Evolutionary conservation across 2,329 filamentous ascomycete genomes (phyloP).

Genomic region (Colletotrichum falcatum): DNA sequence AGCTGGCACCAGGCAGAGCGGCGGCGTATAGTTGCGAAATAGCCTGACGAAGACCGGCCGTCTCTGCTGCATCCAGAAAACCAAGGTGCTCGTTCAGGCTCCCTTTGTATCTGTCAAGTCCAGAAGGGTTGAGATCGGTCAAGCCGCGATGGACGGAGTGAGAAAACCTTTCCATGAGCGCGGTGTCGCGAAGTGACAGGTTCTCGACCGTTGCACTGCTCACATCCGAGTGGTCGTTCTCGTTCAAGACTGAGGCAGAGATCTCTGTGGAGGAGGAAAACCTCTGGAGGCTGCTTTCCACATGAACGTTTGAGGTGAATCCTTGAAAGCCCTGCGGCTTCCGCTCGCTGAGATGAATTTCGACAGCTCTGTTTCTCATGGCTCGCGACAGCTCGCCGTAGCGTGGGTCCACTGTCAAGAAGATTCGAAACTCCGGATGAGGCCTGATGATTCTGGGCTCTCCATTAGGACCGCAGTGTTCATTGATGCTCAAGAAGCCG

Average conservation of each 20-base stretch:
- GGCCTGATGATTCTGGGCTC: constrained; percentile 83
- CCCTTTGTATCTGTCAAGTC: constrained; percentile 27
- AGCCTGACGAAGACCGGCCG: constrained; percentile 49
- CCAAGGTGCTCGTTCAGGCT: constrained; percentile 38
- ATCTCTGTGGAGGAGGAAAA: constrained; percentile 55
- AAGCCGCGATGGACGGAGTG: constrained; percentile 20
- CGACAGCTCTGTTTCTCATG: constrained; percentile 95
- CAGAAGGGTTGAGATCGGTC: constrained; percentile 6
- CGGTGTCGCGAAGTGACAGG: constrained; percentile 60
- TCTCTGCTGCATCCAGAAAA: constrained; percentile 48
- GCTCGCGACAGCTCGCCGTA: constrained; percentile 95
- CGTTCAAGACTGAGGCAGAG: constrained; percentile 44
- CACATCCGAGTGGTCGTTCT: constrained; percentile 44
- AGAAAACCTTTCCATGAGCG: constrained; percentile 50
- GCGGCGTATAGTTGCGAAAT: constrained; percentile 52
- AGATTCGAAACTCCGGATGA: constrained; percentile 89
- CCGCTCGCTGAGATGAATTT: constrained; percentile 78
- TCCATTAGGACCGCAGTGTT: constrained; percentile 87
- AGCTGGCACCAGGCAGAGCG: constrained; percentile 46
- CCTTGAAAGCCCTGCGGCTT: constrained; percentile 50
- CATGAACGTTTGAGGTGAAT: constrained; percentile 55
- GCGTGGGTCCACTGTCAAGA: constrained; percentile 91
- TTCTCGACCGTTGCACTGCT: constrained; percentile 58
- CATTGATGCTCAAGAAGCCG: constrained; percentile 89
- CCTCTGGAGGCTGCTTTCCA: constrained; percentile 64